These are phyloP conservation scores for Dipodascopsis tothii DNA, from an alignment of 805 yeast species.

Conservation along the genomic window DNA sequence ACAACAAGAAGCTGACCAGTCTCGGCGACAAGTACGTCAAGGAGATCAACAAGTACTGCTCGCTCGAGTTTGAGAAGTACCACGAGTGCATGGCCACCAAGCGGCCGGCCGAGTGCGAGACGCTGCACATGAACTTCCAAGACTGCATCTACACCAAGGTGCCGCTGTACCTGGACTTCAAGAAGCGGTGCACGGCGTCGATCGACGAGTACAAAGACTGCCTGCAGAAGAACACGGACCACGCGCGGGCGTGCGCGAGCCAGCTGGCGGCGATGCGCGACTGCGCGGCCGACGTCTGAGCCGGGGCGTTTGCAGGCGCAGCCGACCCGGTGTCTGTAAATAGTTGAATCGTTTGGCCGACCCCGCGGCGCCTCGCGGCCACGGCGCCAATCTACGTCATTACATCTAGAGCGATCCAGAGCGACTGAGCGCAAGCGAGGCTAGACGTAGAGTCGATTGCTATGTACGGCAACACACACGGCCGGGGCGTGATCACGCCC, in stretches of 20 bases:
- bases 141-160: neutral
- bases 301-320: too few relatives aligned
- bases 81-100: neutral
- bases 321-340: too few relatives aligned
- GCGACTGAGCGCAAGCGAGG: too few relatives aligned
- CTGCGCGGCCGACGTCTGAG: neutral
- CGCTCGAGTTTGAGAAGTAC: neutral
- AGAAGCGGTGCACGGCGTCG: neutral
- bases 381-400: too few relatives aligned
- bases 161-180: neutral
- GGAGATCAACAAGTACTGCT: neutral
- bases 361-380: too few relatives aligned
- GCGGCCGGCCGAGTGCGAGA: neutral
- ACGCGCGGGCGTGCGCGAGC: neutral
- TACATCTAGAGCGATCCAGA: too few relatives aligned
- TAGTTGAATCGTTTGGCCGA: too few relatives aligned
- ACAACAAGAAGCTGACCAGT: neutral
- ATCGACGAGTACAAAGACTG: neutral
- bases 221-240: neutral
- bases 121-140: neutral
- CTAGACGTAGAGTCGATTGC: neutral
- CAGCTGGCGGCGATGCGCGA: neutral
- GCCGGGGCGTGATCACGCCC: slow-evolving; percentile 33
- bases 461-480: neutral
- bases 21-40: neutral